Conservation (phyloP, 2,329 filamentous ascomycete genomes). For the Emmonsiellopsis sp. region DNA sequence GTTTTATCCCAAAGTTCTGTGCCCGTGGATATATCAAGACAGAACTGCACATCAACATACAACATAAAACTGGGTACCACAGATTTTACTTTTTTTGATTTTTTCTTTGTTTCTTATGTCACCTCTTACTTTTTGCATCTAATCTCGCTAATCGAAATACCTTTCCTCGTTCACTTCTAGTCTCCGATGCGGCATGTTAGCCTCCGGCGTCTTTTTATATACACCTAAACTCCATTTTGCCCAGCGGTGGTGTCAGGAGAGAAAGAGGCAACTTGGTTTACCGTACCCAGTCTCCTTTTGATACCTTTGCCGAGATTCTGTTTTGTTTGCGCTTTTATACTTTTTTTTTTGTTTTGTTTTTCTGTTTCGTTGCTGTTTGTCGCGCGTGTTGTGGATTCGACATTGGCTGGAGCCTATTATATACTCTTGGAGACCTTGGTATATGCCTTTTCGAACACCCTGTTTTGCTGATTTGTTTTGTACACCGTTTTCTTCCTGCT, state of each 20-base stretch:
- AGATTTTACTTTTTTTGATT: not conserved
- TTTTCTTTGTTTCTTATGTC: not conserved
- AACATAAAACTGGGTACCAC: not conserved
- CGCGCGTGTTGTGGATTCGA: no score
- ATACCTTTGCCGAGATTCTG: not conserved
- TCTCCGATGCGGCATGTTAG: not conserved
- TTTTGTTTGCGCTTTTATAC: not conserved
- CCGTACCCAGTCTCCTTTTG: not conserved
- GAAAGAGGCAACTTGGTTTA: not conserved
- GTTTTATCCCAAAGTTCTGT: not conserved
- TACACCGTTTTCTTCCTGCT: not conserved
- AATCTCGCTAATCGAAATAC: not conserved
- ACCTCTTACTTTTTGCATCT: not conserved
- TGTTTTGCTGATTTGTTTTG: not conserved
- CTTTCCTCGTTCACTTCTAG: not conserved
- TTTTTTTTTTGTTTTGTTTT: not conserved
- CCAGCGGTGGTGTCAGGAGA: not conserved
- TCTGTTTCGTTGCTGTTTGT: not conserved
- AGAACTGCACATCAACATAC: no score
- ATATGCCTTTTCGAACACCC: not conserved
- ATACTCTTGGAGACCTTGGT: not conserved
- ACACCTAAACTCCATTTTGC: not conserved
- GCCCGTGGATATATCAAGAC: not conserved
- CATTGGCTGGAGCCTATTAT: not conserved
- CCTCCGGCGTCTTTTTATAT: not conserved